Evolutionary conservation across 1,139 yeast genomes (phyloP), one percentile per base, ranked within the genome.

Genomic region (Candida tetrigidarum): DNA sequence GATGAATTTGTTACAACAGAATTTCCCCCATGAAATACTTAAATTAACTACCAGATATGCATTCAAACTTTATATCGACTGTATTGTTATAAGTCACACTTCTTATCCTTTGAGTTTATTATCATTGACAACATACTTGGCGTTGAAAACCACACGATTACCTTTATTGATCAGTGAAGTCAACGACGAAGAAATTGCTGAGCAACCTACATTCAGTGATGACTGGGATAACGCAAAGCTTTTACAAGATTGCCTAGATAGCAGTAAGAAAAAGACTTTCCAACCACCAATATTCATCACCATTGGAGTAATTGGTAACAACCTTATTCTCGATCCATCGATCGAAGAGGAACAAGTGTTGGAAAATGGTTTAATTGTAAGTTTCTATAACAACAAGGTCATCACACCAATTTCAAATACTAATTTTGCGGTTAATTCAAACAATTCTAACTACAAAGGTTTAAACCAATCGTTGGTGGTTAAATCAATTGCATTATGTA

Each of bases 181-280:
- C 62, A 72, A 80, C 49, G 82, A 77, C 53, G 71, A 67, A 37
- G 81, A 78, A 43, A 66, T 87, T 14, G 96, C 88, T 58, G 97
- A 91, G 63, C 84, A 88, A 51, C 98, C 98, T 1, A 88, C 91
- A 0, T 92, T 92, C 59, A 84, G 92, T 37, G 97, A 91, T 57
- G 96, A 83, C 60, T 92, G 87, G 93, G 86, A 75, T 57, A 74
- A 70, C 51, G 80, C 85, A 27, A 72, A 56, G 45, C 74, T 62
- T 38, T 64, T 86, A 29, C 71, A 78, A 2, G 67, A 64, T 4
- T 37, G 42, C 15, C 18, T 39, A 20, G 38, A 27, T 4, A 26
- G 14, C 23, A 33, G 11, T 7, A 50, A 47, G n/a, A n/a, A n/a
- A n/a, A n/a, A n/a, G 2, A 45, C 46, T 0, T 80, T 80, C 66